Base-by-base conservation (phyloP, 2,329 filamentous ascomycete species). In the Monilinia fructicola region DNA sequence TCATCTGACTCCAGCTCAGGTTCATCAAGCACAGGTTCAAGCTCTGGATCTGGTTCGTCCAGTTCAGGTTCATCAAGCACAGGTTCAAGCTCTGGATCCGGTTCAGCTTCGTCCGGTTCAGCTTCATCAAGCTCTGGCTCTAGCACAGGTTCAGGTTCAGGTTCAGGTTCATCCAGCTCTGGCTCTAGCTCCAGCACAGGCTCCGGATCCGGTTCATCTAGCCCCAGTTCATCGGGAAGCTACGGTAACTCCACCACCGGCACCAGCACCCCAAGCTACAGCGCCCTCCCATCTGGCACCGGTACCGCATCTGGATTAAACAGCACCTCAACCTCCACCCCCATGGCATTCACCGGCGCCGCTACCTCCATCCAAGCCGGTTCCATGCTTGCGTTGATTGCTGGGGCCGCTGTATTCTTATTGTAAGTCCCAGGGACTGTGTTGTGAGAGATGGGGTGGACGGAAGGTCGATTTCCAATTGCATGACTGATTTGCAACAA, bases 201-300 rank as follows among this genome's bases (percentile, higher is more conserved):
- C 31, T 35, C 3, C 9, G 31, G 31, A 35, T 35, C 31, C 31
- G 31, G 31, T 35, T 35, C 31, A 6, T 7, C 48, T 26, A 12
- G 6, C 4, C 9, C 46, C 31, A 35, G 31, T 35, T 11, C 52
- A 23, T 31, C 63, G 11, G 63, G 63, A 31, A n/a, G 42, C 26
- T 65, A 65, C 18, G 14, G 46, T 9, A 65, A 60, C 23, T 44
- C 64, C 2, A 60, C 38, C 42, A 18, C 53, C 21, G 12, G 21
- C n/a, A 26, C 16, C 38, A 58, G 14, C 55, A 50, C 42, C 7
- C 40, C 40, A 31, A 35, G 21, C 38, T 42, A 56, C 21, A 35
- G 18, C 7, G 12, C 28, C 6, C 9, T 11, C 16, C 63, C 54
- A 52, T 52, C 64, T 5, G 31, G 44, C 10, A 59, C 63, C 4